A percentile compares a stretch with the other conserved stretches of the same genome.
These are phyloP conservation scores for Hygrophoropsis aurantiaca DNA, from an alignment of 768 basidiomycete genomes.

Conservation along the genomic window DNA sequence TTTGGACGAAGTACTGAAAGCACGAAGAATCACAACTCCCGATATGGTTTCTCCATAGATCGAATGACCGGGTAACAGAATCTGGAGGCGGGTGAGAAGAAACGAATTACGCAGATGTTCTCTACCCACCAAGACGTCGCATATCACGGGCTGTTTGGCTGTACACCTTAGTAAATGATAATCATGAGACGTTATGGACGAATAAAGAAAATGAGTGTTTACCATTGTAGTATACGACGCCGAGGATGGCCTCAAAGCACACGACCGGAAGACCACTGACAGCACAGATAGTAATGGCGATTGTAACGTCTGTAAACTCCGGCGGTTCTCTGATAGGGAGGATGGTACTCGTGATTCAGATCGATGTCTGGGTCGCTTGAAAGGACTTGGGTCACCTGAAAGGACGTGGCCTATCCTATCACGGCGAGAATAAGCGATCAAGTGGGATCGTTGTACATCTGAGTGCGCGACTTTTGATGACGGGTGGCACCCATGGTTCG, in stretches of 20 bases:
- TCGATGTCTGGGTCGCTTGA: too few species aligned
- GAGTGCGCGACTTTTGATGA: too few species aligned
- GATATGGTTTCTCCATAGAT: constrained; percentile 52
- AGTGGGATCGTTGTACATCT: too few species aligned
- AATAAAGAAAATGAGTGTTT: constrained; percentile 15
- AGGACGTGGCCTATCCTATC: too few species aligned
- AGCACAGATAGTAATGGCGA: constrained; percentile 69
- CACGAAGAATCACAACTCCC: constrained; percentile 59
- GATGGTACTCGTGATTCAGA: too few species aligned
- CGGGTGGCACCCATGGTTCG: too few species aligned
- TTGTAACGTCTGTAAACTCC: too few species aligned
- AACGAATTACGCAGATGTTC: background rate
- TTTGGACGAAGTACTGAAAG: constrained; percentile 87
- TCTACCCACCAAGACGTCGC: constrained; percentile 66
- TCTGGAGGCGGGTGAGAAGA: constrained; percentile 27
- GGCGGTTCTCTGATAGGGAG: too few species aligned
- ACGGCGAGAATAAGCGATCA: too few species aligned
- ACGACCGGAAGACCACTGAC: constrained; percentile 81
- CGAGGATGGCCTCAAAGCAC: constrained; percentile 53
- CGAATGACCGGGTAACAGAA: constrained; percentile 50
- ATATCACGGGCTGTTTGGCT: constrained; percentile 87
- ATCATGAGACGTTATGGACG: background rate
- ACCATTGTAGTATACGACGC: constrained; percentile 73
- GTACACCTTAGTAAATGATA: constrained; percentile 48
- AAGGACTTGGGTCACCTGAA: too few species aligned